Evolutionary conservation across 176 grass and related monocot genomes (phyloP), one percentile per base, ranked within the genome.

Genomic region (Dactylis glomerata): DNA sequence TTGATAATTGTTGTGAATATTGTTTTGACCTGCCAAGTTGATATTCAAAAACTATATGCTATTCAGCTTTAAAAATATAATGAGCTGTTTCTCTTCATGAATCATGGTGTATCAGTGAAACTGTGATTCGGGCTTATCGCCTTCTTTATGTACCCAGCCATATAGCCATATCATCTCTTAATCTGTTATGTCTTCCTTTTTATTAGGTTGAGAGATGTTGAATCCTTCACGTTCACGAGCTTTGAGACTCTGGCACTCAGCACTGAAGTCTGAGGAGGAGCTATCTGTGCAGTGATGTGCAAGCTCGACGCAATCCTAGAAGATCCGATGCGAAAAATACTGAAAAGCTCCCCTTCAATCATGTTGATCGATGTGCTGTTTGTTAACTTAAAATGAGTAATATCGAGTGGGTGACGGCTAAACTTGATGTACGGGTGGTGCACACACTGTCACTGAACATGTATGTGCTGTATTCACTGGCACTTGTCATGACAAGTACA

Each of bases 131-230:
- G 51, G 30, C 3, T 19, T 78, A 3, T 32, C 17, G 5, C 24
- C 2, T 41, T 83, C 59, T 31, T 68, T 19, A 8, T 81, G 22
- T 61, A 62, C 8, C 24, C 13, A 42, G 5, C 38, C 3, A 31
- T 49, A 30, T 20, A 42, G 11, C 49, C 20, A 41, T 33, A 79
- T 1, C 57, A 65, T 74, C 30, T 75, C 15, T 68, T 80, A 81
- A 82, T 75, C 14, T 46, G 12, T 27, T 73, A 31, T 73, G 0
- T 47, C 14, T 57, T 59, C 23, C 10, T 56, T 80, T 50, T 46
- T 66, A 40, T 50, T 65, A 89, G 82, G 82, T 47, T 85, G 44
- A 28, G 17, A 9, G 44, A 36, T 80, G 32, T 27, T 81, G 71
- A 72, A 42, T 52, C 40, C 32, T 28, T 78, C 34, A 44, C n/a